Percentiles rank a stretch among this genome's conserved stretches.
phyloP scores from a whole-genome alignment of 2,329 filamentous ascomycete genomes.

The Coleophoma cylindrospora region DNA sequence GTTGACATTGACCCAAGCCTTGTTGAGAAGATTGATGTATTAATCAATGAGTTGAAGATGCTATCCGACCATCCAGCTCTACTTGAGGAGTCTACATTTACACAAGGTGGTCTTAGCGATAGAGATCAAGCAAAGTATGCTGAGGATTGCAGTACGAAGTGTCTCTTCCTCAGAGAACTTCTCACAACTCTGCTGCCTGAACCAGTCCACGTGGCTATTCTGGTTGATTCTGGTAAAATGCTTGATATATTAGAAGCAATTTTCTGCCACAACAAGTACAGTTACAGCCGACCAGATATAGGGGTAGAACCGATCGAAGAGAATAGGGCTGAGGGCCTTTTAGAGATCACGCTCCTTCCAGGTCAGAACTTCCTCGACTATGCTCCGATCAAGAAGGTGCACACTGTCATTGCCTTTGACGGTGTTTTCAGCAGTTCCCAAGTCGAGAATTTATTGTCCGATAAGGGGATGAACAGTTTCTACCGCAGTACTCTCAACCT shows the following conservation, averaged over 20 bases:
- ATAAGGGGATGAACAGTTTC: not conserved
- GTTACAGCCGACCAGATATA: not conserved
- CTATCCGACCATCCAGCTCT: not conserved
- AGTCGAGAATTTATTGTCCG: not conserved
- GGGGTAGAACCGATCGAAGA: not conserved
- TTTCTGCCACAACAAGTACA: not conserved
- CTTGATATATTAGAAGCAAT: not conserved
- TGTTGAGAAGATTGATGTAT: not conserved
- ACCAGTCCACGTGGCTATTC: not conserved
- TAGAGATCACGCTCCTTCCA: not conserved
- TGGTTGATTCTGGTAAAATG: not conserved
- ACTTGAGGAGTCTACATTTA: not conserved
- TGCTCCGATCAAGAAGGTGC: not conserved
- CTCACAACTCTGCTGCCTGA: not conserved
- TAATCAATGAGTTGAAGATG: not conserved
- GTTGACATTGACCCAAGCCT: not conserved
- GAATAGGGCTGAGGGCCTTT: not conserved
- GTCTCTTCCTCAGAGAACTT: not conserved
- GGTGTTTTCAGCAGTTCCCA: not conserved
- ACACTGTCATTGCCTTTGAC: not conserved
- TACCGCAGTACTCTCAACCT: slow-evolving; percentile 3
- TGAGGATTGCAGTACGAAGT: not conserved
- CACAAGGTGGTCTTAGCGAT: not conserved
- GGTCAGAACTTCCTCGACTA: not conserved
- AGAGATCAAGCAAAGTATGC: not conserved